Conservation (phyloP, 2,329 filamentous ascomycete species). For the Penicillium sclerotigenum region DNA sequence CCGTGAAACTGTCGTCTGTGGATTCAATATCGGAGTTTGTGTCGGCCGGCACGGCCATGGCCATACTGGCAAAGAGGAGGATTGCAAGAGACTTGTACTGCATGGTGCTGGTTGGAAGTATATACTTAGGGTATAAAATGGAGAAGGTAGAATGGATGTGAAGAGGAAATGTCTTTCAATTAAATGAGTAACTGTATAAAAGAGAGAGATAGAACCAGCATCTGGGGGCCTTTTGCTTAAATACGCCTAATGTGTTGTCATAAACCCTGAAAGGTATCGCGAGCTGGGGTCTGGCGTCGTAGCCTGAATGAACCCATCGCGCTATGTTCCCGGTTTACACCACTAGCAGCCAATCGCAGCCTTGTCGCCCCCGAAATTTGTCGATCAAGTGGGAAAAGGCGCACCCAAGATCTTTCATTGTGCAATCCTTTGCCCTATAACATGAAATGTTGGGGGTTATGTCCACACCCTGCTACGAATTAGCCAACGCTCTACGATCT, state of each 20-base stretch:
- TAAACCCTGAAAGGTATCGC: neutral
- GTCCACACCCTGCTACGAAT: neutral
- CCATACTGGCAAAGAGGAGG: slow-evolving; percentile 10
- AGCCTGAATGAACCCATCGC: neutral
- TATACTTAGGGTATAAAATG: neutral
- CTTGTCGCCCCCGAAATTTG: slow-evolving; percentile 7
- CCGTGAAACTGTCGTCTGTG: neutral
- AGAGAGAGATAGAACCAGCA: neutral
- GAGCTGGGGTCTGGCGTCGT: neutral
- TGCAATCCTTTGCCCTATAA: neutral
- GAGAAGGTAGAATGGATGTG: neutral
- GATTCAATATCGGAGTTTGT: neutral
- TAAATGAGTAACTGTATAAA: neutral
- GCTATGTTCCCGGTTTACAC: slow-evolving; percentile 2
- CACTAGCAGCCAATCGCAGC: slow-evolving; percentile 6
- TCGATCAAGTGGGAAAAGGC: neutral
- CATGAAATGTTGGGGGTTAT: neutral
- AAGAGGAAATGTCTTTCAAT: neutral
- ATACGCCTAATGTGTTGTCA: neutral
- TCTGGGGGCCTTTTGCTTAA: neutral
- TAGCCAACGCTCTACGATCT: neutral
- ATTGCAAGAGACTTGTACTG: slow-evolving; percentile 13
- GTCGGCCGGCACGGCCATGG: slow-evolving; percentile 5
- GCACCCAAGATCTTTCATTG: neutral
- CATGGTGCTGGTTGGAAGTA: slow-evolving; percentile 7